A percentile compares a stretch with the other conserved stretches of the same genome.
Evolutionary conservation across 1,284 basidiomycete species (phyloP).

Genomic region (Ustilago bromivora): DNA sequence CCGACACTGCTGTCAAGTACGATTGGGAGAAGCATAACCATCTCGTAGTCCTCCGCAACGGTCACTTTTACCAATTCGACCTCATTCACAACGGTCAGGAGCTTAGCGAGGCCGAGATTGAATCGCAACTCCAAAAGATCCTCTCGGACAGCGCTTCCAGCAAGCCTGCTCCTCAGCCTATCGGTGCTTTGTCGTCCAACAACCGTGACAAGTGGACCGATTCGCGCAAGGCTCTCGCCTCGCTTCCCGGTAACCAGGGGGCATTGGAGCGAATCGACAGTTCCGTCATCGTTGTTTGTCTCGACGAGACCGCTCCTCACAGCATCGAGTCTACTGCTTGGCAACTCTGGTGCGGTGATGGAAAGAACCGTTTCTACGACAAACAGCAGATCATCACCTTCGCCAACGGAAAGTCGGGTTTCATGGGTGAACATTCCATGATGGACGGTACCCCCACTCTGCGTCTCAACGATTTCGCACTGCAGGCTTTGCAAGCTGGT

Average conservation of each 20-base stretch:
- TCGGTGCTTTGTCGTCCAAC: conserved; percentile 88
- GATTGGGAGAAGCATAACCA: conserved; percentile 83
- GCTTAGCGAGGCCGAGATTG: conserved; percentile 81
- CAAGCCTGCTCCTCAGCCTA: conserved; percentile 73
- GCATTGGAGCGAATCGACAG: conserved; percentile 88
- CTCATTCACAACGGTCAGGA: conserved; percentile 75
- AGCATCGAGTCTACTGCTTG: conserved; percentile 79
- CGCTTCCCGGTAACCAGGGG: conserved; percentile 77
- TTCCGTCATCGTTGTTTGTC: conserved; percentile 85
- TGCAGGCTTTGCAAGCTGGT: conserved; percentile 81
- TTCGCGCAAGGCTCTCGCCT: conserved; percentile 73
- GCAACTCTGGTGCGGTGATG: conserved; percentile 91
- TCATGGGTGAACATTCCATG: conserved; percentile 93
- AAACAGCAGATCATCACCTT: conserved; percentile 82
- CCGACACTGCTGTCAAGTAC: conserved; percentile 87
- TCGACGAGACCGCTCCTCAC: conserved; percentile 84
- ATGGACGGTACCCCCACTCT: conserved; percentile 97
- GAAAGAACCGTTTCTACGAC: conserved; percentile 93
- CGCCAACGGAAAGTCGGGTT: conserved; percentile 92
- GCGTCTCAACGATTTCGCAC: conserved; percentile 92
- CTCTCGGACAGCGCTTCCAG: conserved; percentile 78
- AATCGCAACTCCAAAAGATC: conserved; percentile 84
- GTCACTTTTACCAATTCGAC: conserved; percentile 85
- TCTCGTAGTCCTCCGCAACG: conserved; percentile 89
- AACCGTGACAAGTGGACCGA: conserved; percentile 92